Evolutionary conservation across 176 grass and related monocot genomes (phyloP), one percentile per base, ranked within the genome.

Genomic region (Alopecurus myosuroides): DNA sequence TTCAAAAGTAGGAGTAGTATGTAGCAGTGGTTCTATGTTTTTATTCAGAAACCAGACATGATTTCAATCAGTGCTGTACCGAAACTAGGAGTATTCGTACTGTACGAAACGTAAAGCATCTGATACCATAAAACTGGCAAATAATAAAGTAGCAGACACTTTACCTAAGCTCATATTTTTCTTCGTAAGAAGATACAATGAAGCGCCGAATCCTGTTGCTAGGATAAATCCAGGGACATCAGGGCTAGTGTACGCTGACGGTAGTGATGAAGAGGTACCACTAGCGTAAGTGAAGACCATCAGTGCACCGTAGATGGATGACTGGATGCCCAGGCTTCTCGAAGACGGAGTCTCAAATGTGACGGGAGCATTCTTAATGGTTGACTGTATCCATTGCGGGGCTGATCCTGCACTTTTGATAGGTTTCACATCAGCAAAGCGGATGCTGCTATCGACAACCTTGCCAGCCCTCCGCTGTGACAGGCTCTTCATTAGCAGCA

Each of bases 391-490:
- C 97, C 97, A 96, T 49, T 94, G 87, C 8, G 86, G 90, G 58
- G 82, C 78, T 57, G 89, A 9, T 42, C 83, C 81, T 52, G 86
- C 76, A 78, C 40, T 90, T 81, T 80, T 92, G 79, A 84, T 72
- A 73, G 88, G 71, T 92, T 96, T 99, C 79, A 96, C 97, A 91
- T 99, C 97, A 73, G 97, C 97, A 82, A 92, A 99, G 29, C 88
- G 92, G 79, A 99, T 92, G 69, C 81, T 87, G 70, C 20, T 96
- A 77, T 88, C 86, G 72, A 75, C 94, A 79, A 99, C 97, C 82
- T 99, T 99, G 83, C 97, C 97, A 79, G 92, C 78, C 74, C 93
- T 88, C 53, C 97, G 56, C 67, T 86, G 88, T 3, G 90, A 94
- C 34, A 99, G 87, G 60, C 97, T 96, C 84, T 94, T 89, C 97